Conservation (phyloP, 306 rosid species). For the Rosa lucieae region DNA sequence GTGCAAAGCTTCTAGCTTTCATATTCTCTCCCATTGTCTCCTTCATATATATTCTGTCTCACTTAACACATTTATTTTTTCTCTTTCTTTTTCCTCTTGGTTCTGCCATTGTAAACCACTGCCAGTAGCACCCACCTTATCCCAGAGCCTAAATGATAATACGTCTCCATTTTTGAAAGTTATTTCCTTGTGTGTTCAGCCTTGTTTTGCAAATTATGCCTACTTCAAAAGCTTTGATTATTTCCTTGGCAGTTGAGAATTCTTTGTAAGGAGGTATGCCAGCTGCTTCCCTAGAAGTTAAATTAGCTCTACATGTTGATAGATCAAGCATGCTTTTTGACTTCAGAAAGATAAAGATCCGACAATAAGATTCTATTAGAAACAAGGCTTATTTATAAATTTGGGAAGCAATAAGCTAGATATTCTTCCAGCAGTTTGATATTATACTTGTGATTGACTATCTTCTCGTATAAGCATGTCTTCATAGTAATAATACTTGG, state of each 20-base stretch:
- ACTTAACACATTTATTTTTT: no score
- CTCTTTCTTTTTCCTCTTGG: no score
- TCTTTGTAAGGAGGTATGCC: background rate
- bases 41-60: no score
- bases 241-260: constrained; percentile 5
- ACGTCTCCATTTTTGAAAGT: no score
- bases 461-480: constrained; percentile 3
- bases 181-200: no score
- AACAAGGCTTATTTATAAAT: background rate
- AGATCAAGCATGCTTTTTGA: constrained; percentile 12
- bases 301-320: constrained; percentile 7
- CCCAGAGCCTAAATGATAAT: no score
- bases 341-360: background rate
- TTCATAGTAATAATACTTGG: background rate
- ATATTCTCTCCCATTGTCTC: no score
- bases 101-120: no score
- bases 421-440: background rate
- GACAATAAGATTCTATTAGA: background rate
- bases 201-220: no score
- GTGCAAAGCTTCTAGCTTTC: no score
- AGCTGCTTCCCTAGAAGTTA: background rate
- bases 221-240: no score
- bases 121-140: no score
- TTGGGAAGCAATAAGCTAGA: constrained; percentile 23
- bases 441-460: background rate